These are phyloP conservation scores for Sporothrix pseudoabietina DNA, from an alignment of 2,329 filamentous ascomycete species.

Conservation along the genomic window DNA sequence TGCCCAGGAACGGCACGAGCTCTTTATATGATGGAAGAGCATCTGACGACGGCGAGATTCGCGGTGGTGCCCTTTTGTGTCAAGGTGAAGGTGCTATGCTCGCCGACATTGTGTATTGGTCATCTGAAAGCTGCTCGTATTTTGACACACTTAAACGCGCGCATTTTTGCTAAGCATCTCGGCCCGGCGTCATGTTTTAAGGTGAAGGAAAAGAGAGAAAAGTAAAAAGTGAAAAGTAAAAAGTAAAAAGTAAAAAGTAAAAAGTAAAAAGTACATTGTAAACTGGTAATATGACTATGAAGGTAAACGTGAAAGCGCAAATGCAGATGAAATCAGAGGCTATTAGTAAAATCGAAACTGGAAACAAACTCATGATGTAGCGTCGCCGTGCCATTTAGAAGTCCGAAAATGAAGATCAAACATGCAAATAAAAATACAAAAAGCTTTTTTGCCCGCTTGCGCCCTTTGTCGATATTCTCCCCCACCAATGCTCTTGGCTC, in stretches of 20 bases:
- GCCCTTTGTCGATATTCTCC: background rate
- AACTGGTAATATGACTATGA: background rate
- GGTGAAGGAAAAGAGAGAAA: background rate
- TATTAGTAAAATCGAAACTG: slow-evolving; percentile 2
- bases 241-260: background rate
- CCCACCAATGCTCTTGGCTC: background rate
- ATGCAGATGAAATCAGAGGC: background rate
- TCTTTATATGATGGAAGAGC: background rate
- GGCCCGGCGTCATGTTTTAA: slow-evolving; percentile 19
- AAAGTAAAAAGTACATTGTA: background rate
- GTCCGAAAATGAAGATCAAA: slow-evolving; percentile 18
- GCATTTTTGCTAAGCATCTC: slow-evolving; percentile 19
- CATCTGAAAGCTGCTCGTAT: background rate
- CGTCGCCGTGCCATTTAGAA: slow-evolving; percentile 11
- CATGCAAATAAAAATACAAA: slow-evolving; percentile 8
- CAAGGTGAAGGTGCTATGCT: background rate
- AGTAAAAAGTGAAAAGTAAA: background rate
- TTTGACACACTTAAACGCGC: slow-evolving; percentile 21
- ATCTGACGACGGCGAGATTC: background rate
- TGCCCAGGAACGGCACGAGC: background rate
- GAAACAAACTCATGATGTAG: slow-evolving; percentile 16
- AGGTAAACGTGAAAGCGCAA: background rate
- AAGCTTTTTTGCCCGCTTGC: background rate
- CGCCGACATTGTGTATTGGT: background rate
- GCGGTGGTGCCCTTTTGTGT: background rate